phyloP scores from a whole-genome alignment of 257 asterid species.

The Rubia yunnanensis region DNA sequence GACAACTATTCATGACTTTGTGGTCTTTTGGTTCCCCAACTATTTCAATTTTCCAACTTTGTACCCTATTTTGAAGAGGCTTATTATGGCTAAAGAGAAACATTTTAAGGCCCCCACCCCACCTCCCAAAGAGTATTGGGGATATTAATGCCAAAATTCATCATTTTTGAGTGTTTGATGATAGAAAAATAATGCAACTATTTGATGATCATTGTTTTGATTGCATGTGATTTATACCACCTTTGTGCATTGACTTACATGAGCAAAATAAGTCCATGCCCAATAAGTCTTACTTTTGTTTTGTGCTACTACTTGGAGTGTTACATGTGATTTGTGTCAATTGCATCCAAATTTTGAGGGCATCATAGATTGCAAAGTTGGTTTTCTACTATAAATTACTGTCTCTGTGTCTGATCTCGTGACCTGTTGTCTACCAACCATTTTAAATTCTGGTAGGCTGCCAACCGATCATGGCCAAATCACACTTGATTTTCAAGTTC shows the following conservation, averaged over 20 bases:
- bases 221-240: not conserved
- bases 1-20: not conserved
- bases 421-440: no score
- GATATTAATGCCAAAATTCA: slow-evolving; percentile 5
- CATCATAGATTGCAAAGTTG: no score
- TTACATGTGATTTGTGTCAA: no score
- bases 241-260: not conserved
- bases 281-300: not conserved
- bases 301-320: not conserved
- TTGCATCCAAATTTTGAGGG: no score
- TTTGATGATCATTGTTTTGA: not conserved
- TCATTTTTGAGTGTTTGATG: not conserved
- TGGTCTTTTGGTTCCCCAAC: not conserved
- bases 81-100: not conserved
- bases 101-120: not conserved
- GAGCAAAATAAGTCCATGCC: not conserved
- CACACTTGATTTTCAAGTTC: no score
- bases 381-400: no score
- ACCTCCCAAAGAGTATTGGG: not conserved
- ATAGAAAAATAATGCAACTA: not conserved
- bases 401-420: no score
- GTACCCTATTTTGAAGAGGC: not conserved
- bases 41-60: not conserved
- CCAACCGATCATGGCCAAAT: no score
- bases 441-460: no score